phyloP scores from a whole-genome alignment of 768 basidiomycete species.

The Leccinum pellstonianum region DNA sequence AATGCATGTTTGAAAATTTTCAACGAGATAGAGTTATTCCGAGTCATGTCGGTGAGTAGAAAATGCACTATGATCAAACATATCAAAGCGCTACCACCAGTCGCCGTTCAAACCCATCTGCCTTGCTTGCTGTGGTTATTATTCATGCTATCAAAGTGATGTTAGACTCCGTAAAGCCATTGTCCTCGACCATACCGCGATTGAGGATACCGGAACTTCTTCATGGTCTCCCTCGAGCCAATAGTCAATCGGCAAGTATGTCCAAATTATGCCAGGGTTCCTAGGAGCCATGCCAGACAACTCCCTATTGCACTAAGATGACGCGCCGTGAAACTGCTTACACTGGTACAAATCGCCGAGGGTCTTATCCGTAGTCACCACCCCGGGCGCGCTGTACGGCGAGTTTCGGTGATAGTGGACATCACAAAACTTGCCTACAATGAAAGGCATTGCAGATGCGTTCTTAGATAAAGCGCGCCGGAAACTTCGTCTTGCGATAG shows the following conservation, averaged over 20 bases:
- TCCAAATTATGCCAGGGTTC: constrained; percentile 97
- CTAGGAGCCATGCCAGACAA: constrained; percentile 92
- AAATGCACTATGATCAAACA: background rate
- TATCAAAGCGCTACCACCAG: constrained; percentile 53
- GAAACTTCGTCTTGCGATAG: constrained; percentile 84
- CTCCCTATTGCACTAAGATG: constrained; percentile 54
- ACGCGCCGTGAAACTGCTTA: constrained; percentile 31
- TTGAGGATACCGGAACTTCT: constrained; percentile 86
- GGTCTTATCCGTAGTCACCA: constrained; percentile 52
- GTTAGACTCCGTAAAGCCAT: constrained; percentile 7
- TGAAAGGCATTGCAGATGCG: constrained; percentile 62
- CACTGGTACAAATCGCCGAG: constrained; percentile 93
- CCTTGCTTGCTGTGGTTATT: constrained; percentile 89
- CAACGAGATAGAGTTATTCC: constrained; percentile 86
- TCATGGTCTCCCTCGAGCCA: constrained; percentile 73
- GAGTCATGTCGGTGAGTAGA: constrained; percentile 5
- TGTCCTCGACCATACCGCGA: constrained; percentile 55
- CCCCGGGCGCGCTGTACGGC: constrained; percentile 64
- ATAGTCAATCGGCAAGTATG: constrained; percentile 79
- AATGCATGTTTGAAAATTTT: constrained; percentile 92
- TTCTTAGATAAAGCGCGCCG: constrained; percentile 90
- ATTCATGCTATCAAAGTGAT: constrained; percentile 45
- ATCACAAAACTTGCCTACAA: constrained; percentile 63
- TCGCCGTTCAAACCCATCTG: constrained; percentile 75
- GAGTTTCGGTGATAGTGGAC: constrained; percentile 83